Evolutionary conservation across 148 eudicot genomes (phyloP).

Genomic region (Arbutus unedo): DNA sequence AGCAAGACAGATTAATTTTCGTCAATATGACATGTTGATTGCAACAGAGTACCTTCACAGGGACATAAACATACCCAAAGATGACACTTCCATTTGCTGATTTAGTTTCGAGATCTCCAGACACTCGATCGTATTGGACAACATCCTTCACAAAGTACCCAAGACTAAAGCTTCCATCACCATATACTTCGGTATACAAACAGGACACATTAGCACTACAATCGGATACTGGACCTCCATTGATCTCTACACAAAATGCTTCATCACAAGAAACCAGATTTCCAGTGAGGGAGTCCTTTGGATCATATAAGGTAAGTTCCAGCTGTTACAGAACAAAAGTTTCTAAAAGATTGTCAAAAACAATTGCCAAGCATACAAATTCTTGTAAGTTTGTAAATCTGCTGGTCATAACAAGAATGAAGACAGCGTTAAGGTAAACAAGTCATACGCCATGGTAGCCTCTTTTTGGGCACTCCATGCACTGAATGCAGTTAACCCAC

Average conservation of each 20-base stretch:
- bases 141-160: conserved; percentile 84
- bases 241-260: conserved; percentile 60
- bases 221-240: conserved; percentile 49
- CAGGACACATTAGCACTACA: conserved; percentile 66
- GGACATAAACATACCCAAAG: conserved; percentile 60
- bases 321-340: conserved; percentile 46
- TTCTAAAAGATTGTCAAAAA: conserved; percentile 19
- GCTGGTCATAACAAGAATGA: background rate
- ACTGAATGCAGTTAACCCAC: conserved; percentile 94
- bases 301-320: conserved; percentile 72
- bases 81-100: conserved; percentile 81
- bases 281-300: conserved; percentile 62
- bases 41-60: background rate
- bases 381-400: background rate
- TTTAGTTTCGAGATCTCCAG: conserved; percentile 86
- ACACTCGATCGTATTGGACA: conserved; percentile 87
- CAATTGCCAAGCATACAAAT: background rate
- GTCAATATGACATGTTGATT: background rate
- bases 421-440: background rate
- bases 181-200: conserved; percentile 67
- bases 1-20: background rate
- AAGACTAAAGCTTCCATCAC: conserved; percentile 80
- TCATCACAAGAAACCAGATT: conserved; percentile 50
- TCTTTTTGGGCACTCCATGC: conserved; percentile 75
- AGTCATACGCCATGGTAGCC: conserved; percentile 80